Base-by-base conservation (phyloP, 202 grass and related monocot species). In the Dendrocalamus latiflorus region DNA sequence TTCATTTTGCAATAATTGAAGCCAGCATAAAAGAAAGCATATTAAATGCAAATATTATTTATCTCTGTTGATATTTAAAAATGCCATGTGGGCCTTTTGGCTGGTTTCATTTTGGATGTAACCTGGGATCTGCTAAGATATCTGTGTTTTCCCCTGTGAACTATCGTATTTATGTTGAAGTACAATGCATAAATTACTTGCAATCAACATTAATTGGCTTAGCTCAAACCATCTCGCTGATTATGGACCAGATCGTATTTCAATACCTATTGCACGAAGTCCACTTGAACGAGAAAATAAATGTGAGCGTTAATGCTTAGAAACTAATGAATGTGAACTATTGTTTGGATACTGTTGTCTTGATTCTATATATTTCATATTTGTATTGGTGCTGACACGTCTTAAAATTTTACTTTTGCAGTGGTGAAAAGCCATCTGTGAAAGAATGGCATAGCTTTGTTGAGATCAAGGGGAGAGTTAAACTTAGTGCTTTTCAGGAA, bases 391-490 rank as follows among this genome's bases (percentile, higher is more conserved):
- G n/a, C n/a, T 90, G 55, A 90, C 62, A 80, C 74, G 6, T 79
- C 25, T 70, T 65, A 14, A 79, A 69, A 70, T 54, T 85, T 82
- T 8, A 42, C 73, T 30, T 93, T 85, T 87, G 67, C 89, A 99
- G 96, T 80, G 96, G 96, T 89, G 96, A 99, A 89, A 94, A 96
- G 84, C 88, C 91, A 78, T 87, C 89, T 15, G 81, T 84, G 78
- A 95, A 91, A 81, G 96, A 96, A 84, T 99, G 96, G 96, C 86
- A 86, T 41, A 93, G 81, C 74, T 88, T 99, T 76, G 80, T 99
- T 79, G 96, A 99, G 84, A 95, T 99, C 81, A 99, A 99, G 62
- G 96, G n/a, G n/a, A n/a, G n/a, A n/a, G n/a, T n/a, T n/a, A n/a
- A n/a, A n/a, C n/a, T n/a, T n/a, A n/a, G n/a, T n/a, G n/a, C n/a